A percentile compares a stretch with the other conserved stretches of the same genome.
Conservation (phyloP, 805 yeast genomes). For the Candida khao-thaluensis region DNA sequence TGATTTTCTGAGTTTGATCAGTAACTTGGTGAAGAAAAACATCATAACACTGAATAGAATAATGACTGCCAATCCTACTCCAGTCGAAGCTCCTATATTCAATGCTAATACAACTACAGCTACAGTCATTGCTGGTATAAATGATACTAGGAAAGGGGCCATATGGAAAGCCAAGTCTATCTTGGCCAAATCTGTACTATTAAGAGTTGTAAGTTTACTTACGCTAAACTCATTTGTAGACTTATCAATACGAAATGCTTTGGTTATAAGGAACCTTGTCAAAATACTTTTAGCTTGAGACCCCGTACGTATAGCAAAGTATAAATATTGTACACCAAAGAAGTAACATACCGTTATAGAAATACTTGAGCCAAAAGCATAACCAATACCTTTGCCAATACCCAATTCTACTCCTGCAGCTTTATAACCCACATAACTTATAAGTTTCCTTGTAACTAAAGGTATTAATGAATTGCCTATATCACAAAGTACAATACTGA, state of each 20-base stretch:
- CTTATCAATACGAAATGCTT: constrained; percentile 60
- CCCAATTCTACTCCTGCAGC: constrained; percentile 24
- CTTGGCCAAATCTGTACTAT: constrained; percentile 79
- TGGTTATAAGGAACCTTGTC: constrained; percentile 66
- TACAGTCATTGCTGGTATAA: constrained; percentile 64
- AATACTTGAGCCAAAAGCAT: constrained; percentile 36
- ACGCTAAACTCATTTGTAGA: constrained; percentile 62
- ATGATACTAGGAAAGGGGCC: constrained; percentile 58
- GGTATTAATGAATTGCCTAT: constrained; percentile 31
- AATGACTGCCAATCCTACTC: constrained; percentile 65
- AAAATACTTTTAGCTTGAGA: constrained; percentile 70
- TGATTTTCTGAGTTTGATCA: constrained; percentile 53
- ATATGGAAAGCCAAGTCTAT: constrained; percentile 73
- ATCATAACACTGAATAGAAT: constrained; percentile 50
- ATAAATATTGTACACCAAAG: constrained; percentile 60
- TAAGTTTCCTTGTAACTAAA: constrained; percentile 35
- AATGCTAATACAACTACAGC: constrained; percentile 62
- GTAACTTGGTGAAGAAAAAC: constrained; percentile 44
- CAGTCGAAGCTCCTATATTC: constrained; percentile 68
- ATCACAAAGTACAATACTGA: constrained; percentile 27
- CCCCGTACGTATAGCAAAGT: constrained; percentile 60
- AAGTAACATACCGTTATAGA: constrained; percentile 24
- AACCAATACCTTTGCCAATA: constrained; percentile 39
- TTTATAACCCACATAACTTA: constrained; percentile 30
- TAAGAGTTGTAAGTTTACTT: constrained; percentile 70